Evolutionary conservation across 176 grass and related monocot genomes (phyloP).

Genomic region (Microstegium vimineum): DNA sequence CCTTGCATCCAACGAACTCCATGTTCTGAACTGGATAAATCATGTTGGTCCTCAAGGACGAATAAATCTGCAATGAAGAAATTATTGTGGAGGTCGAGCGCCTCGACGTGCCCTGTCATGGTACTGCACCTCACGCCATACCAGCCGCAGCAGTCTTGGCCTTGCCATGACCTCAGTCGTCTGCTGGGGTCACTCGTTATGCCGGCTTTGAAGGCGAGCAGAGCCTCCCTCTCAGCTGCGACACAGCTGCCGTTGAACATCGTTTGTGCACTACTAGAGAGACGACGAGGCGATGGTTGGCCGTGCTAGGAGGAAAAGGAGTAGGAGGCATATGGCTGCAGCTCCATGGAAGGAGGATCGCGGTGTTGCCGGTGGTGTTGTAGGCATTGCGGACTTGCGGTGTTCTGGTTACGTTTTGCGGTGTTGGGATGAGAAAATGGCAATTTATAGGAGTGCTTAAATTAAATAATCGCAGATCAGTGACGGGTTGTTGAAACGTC

Average conservation of each 20-base stretch:
- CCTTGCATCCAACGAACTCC: not conserved
- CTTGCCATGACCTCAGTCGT: not conserved
- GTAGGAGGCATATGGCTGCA: not conserved
- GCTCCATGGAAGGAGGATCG: not conserved
- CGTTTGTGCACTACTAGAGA: not conserved
- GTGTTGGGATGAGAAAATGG: too few species aligned
- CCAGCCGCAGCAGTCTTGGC: slow-evolving; percentile 22
- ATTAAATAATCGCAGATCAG: too few species aligned
- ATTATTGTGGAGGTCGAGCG: not conserved
- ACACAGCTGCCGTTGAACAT: slow-evolving; percentile 12
- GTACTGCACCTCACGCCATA: slow-evolving; percentile 5
- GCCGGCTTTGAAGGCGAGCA: slow-evolving; percentile 25
- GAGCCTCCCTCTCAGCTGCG: not conserved
- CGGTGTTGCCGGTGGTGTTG: too few species aligned
- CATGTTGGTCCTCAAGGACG: too few species aligned
- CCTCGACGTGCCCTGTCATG: slow-evolving; percentile 11
- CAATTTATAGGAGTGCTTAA: too few species aligned
- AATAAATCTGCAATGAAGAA: not conserved
- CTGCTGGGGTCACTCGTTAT: not conserved
- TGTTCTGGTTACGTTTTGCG: too few species aligned
- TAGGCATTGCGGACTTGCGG: too few species aligned
- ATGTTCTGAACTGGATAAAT: too few species aligned
- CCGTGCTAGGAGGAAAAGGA: not conserved
- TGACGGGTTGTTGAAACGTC: too few species aligned
- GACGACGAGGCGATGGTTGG: too few species aligned